Evolutionary conservation across 1,284 basidiomycete genomes (phyloP), one percentile per base, ranked within the genome.

Genomic region (Phellinidium pouzarii): DNA sequence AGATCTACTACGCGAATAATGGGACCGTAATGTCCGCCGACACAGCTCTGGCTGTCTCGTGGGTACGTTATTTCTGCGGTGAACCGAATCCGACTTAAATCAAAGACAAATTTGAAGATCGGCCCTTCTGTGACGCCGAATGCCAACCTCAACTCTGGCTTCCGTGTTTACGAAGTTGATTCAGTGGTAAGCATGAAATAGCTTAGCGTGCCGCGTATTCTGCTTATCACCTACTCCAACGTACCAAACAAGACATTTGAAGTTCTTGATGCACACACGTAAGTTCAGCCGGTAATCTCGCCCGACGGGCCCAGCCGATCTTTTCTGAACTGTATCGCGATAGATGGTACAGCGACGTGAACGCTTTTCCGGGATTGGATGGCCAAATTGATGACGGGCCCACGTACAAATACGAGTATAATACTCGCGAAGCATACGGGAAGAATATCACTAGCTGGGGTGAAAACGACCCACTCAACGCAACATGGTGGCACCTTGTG

Each of bases 241-340:
- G n/a, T n/a, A n/a, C n/a, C n/a, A n/a, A n/a, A n/a, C n/a, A n/a
- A 85, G 81, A 85, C 83, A 1, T 88, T 87, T 61, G 84, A 88
- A 37, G 73, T 88, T 49, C 54, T 87, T 55, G 84, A 88, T 60
- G 82, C 84, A 2, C 76, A 85, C 62, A 88, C 85, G 80, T 85
- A 64, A 62, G 79, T 69, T 14, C n/a, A n/a, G n/a, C n/a, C n/a
- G n/a, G n/a, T n/a, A n/a, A n/a, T n/a, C n/a, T n/a, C n/a, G n/a
- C n/a, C n/a, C n/a, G n/a, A n/a, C n/a, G n/a, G n/a, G n/a, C n/a
- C n/a, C n/a, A n/a, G n/a, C n/a, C n/a, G n/a, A n/a, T n/a, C n/a
- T n/a, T n/a, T n/a, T n/a, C 40, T 17, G 7, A 22, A 6, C 6
- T 17, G 17, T 17, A 42, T 17, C n/a, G 6, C 20, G 23, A 52